These are phyloP conservation scores for Mycena galopus DNA, from an alignment of 768 basidiomycete species.

Conservation along the genomic window DNA sequence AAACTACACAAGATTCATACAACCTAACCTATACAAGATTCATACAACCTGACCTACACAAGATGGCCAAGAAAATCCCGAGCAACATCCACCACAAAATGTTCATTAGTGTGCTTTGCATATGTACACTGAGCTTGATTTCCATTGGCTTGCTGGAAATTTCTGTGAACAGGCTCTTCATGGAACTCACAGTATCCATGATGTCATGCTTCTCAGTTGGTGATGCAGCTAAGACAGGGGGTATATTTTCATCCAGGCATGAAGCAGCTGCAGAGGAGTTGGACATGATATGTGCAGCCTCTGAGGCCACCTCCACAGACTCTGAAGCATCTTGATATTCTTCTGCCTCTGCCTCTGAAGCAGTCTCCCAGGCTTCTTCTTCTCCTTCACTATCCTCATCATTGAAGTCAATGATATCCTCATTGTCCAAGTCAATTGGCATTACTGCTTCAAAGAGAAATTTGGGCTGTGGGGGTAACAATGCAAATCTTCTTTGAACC, in stretches of 20 bases:
- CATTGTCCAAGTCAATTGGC: neutral
- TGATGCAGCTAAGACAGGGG: no score
- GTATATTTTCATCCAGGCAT: no score
- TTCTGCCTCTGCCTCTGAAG: neutral
- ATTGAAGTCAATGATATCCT: neutral
- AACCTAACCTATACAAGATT: no score
- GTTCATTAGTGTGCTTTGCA: conserved; percentile 4
- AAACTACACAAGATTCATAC: no score
- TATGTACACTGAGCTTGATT: neutral
- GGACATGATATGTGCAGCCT: neutral
- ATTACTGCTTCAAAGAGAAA: neutral
- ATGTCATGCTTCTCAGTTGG: no score
- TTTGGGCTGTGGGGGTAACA: neutral
- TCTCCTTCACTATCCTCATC: no score
- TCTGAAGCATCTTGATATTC: neutral
- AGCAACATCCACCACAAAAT: conserved; percentile 13
- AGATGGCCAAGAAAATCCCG: no score
- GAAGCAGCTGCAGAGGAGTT: no score
- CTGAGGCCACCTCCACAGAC: neutral
- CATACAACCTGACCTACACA: no score
- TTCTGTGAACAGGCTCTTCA: neutral
- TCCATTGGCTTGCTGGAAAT: neutral
- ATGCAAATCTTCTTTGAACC: neutral
- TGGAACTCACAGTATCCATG: no score
- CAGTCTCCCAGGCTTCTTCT: no score